A percentile compares a stretch with the other conserved stretches of the same genome.
phyloP scores from a whole-genome alignment of 345 rosid genomes.

The Combretum micranthum region DNA sequence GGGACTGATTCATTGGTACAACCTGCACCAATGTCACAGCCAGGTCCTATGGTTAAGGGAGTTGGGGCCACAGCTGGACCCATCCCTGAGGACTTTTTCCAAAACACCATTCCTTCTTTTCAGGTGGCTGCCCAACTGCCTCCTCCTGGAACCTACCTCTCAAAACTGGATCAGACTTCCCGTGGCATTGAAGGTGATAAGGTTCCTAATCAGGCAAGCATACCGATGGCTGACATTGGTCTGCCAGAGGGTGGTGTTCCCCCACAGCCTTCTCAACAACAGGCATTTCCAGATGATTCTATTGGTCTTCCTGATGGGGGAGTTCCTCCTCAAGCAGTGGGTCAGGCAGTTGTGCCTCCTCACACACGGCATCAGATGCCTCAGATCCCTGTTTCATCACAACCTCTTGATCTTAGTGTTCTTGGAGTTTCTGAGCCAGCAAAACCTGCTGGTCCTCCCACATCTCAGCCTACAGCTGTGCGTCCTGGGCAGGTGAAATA shows the following conservation, averaged over 20 bases:
- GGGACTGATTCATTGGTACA: conserved; percentile 50
- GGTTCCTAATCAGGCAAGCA: conserved; percentile 32
- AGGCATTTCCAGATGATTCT: conserved; percentile 34
- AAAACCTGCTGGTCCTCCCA: conserved; percentile 44
- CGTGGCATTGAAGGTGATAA: conserved; percentile 34
- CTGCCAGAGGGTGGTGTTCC: conserved; percentile 77
- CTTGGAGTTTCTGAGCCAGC: conserved; percentile 82
- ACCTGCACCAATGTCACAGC: conserved; percentile 40
- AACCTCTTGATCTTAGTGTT: conserved; percentile 89
- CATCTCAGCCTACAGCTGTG: conserved; percentile 60
- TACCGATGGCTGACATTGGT: conserved; percentile 45
- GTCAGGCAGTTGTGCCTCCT: conserved; percentile 26
- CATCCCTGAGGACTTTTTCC: conserved; percentile 95
- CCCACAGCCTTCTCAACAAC: conserved; percentile 49
- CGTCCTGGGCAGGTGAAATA: conserved; percentile 87
- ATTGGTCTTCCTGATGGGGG: conserved; percentile 87
- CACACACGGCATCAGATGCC: conserved; percentile 41
- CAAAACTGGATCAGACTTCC: conserved; percentile 62
- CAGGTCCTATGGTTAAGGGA: conserved; percentile 38
- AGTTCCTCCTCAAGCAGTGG: conserved; percentile 59
- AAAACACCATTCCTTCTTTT: conserved; percentile 80
- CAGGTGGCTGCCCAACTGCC: conserved; percentile 80
- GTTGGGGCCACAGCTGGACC: conserved; percentile 50
- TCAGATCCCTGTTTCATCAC: conserved; percentile 43
- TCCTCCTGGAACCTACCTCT: conserved; percentile 82